phyloP scores from a whole-genome alignment of 768 basidiomycete species.

The Kwoniella mangroviensis region DNA sequence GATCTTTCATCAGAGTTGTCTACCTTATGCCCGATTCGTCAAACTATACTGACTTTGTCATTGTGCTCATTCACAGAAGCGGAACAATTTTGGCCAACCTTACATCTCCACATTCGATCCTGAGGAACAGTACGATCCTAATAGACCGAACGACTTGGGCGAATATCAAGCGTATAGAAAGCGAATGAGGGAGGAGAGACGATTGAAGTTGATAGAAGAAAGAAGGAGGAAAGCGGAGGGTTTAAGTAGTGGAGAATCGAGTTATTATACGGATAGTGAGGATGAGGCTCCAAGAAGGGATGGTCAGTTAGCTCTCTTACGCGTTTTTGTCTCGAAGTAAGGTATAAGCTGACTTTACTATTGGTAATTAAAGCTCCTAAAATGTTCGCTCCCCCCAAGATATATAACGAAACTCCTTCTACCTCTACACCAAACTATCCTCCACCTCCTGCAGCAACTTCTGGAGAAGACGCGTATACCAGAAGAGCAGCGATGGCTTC shows the following conservation, averaged over 20 bases:
- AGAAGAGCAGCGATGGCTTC: constrained; percentile 39
- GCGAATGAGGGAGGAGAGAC: constrained; percentile 46
- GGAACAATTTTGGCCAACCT: constrained; percentile 24
- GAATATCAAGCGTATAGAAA: constrained; percentile 54
- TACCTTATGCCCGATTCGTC: not conserved
- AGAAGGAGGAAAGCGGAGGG: constrained; percentile 38
- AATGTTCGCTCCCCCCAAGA: constrained; percentile 45
- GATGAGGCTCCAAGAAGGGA: constrained; percentile 53
- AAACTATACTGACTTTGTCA: not conserved
- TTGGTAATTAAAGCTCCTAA: constrained; percentile 30
- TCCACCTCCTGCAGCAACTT: constrained; percentile 28
- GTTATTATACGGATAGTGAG: constrained; percentile 54
- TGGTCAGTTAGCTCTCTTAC: constrained; percentile 50
- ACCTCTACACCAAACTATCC: constrained; percentile 7
- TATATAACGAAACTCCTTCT: constrained; percentile 28
- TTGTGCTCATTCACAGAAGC: constrained; percentile 20
- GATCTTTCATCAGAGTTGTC: not conserved
- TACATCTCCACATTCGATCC: constrained; percentile 50
- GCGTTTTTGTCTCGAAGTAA: no score
- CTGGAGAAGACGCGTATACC: constrained; percentile 49
- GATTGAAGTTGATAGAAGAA: constrained; percentile 40
- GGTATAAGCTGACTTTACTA: not conserved
- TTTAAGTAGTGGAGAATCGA: constrained; percentile 40
- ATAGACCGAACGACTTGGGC: constrained; percentile 55
- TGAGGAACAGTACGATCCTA: constrained; percentile 56